Conservation (phyloP, 495 filamentous ascomycete species). For the Bryoglossum gracile region DNA sequence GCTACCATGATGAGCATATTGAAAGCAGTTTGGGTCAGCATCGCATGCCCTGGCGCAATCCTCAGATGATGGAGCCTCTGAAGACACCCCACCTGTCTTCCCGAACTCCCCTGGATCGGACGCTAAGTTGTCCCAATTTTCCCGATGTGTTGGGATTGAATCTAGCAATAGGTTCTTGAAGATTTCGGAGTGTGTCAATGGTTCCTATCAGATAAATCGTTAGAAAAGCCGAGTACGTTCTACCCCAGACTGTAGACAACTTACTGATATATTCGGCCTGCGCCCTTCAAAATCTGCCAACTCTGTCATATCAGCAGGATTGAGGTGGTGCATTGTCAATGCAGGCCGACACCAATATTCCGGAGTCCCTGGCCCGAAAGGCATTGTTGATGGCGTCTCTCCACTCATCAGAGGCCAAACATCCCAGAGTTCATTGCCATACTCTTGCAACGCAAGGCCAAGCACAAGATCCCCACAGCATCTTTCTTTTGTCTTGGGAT, state of each 20-base stretch:
- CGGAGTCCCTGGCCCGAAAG: conserved; percentile 41
- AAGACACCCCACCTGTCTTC: background rate
- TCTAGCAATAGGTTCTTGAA: conserved; percentile 5
- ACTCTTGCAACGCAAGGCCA: conserved; percentile 48
- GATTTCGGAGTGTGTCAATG: background rate
- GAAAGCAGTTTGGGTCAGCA: conserved; percentile 1
- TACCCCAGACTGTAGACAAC: too few relatives aligned
- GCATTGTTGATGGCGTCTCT: conserved; percentile 42
- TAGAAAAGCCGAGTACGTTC: too few relatives aligned
- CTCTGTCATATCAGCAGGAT: conserved; percentile 41
- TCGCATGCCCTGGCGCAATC: conserved; percentile 6
- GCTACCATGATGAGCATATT: background rate
- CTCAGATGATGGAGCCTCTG: conserved; percentile 1
- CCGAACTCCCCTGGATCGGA: too few relatives aligned
- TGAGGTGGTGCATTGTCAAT: conserved; percentile 55
- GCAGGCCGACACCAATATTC: conserved; percentile 53
- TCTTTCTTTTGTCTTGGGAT: conserved; percentile 43
- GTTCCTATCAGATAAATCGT: too few relatives aligned
- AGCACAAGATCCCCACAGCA: conserved; percentile 68
- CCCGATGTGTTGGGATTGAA: background rate
- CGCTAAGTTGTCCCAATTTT: conserved; percentile 14
- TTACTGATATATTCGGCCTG: conserved; percentile 5
- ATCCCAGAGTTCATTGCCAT: conserved; percentile 39
- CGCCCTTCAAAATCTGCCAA: conserved; percentile 45
- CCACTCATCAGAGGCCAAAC: conserved; percentile 51